phyloP scores from a whole-genome alignment of 371 early-diverging fungal species.

The Rhizopus delemar region DNA sequence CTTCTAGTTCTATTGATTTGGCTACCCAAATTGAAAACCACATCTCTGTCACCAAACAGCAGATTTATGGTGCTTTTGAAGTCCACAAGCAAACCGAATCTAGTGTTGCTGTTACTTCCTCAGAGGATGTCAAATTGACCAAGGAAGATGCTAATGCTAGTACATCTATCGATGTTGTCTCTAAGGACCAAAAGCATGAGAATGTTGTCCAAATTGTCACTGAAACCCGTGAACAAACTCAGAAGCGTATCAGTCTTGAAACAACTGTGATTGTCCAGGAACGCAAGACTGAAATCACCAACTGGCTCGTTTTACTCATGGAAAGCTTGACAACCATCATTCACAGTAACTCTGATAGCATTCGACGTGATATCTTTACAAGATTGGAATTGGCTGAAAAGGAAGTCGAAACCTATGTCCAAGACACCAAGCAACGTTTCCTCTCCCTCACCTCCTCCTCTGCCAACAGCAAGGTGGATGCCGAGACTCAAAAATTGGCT shows the following conservation, averaged over 20 bases:
- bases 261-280: constrained; percentile 34
- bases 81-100: constrained; percentile 21
- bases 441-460: constrained; percentile 11
- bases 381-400: constrained; percentile 27
- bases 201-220: constrained; percentile 26
- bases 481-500: constrained; percentile 19
- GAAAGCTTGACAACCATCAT: constrained; percentile 25
- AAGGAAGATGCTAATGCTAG: neutral
- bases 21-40: constrained; percentile 40
- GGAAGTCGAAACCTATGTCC: constrained; percentile 21
- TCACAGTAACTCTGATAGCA: constrained; percentile 28
- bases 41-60: constrained; percentile 29
- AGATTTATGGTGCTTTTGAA: constrained; percentile 34
- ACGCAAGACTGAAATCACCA: constrained; percentile 27
- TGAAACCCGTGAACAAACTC: constrained; percentile 34
- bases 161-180: neutral
- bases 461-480: constrained; percentile 18
- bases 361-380: constrained; percentile 19
- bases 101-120: constrained; percentile 5
- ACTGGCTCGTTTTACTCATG: constrained; percentile 34
- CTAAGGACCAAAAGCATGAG: constrained; percentile 5
- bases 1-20: constrained; percentile 30
- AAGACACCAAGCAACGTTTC: constrained; percentile 24
- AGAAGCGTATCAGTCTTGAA: constrained; percentile 33
- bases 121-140: constrained; percentile 3